Base-by-base conservation (phyloP, 768 basidiomycete species). In the Boletus coccyginus region DNA sequence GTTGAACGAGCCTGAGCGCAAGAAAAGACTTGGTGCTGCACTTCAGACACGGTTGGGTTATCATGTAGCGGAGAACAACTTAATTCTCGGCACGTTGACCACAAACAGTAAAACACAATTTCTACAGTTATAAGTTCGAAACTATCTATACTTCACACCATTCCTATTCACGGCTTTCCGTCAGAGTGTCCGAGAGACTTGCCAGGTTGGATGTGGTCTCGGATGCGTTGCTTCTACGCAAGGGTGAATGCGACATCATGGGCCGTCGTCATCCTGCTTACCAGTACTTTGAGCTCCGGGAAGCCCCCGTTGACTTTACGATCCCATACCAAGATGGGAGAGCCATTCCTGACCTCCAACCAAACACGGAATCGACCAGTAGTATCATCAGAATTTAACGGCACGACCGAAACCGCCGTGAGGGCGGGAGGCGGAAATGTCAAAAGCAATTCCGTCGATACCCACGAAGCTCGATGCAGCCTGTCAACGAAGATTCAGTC, bases 391-490 rank as follows among this genome's bases (percentile, higher is more conserved):
- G 83, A 68, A 64, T 85, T 90, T 51, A 86, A 76, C 19, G 95
- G 94, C 19, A 90, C 70, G 44, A 96, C 74, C 12, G 85, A 81
- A 52, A 95, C 84, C 44, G 80, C 78, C 45, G 77, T 78, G 52
- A 97, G 73, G 1, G 74, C 67, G 0, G 93, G 93, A 29, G 91
- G 83, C 12, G 93, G 89, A 71, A 98, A 98, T 1, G 95, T 97
- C 36, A 96, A 73, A 62, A 94, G 82, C 16, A 98, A 79, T 63
- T 97, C 95, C 0, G 94, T 97, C 58, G 92, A 89, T n/a, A 87
- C 81, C 95, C 95, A 98, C 12, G 84, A 86, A 33, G 95, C 94
- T 63, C 94, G 82, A 63, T 95, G 94, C 39, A 94, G 80, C 94
- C 94, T 95, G 49, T 42, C 43, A 45, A 47, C 14, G 17, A 11